Base-by-base conservation (phyloP, 257 asterid species). In the Thymus quinquecostatus region DNA sequence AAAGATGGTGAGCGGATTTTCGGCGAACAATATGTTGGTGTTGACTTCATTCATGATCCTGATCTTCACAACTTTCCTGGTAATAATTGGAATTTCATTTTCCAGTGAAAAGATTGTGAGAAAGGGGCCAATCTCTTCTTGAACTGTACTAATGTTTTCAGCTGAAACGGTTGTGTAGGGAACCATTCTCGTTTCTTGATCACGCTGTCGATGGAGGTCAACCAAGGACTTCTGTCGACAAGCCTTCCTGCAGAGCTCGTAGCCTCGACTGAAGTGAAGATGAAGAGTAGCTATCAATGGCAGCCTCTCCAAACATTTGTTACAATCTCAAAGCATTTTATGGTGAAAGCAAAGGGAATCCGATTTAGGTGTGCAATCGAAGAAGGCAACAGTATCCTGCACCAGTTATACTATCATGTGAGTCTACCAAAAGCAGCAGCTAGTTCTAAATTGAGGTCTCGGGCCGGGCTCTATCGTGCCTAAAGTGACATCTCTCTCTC, bases 241-340 rank as follows among this genome's bases (percentile, higher is more conserved):
- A 89, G 83, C 71, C 90, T 94, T 64, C 93, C 99, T 2, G 79
- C 96, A 3, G 78, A 80, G 66, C 97, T 91, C 29, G 71, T 94
- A 27, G 70, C 83, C 27, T 82, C 89, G 6, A 91, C 96, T 8
- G 99, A 94, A 78, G 69, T 94, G 68, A 94, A 94, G 81, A 28
- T 82, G 80, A 86, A 72, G 82, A 76, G 75, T 2, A 88, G 89
- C 73, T 79, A 86, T 62, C 96, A 78, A 13, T 94, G 97, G 99
- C 99, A 89, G 62, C 96, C 99, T 55, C 84, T 94, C 34, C 89
- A 76, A 54, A 89, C 97, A 72, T 94, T 88, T 84, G 99, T 94
- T 51, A 79, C 95, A 71, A 91, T 94, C 58, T 89, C 97, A 2
- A 83, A 82, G 78, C 97, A 91, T 80, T 88, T 91, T 74, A 55